These are phyloP conservation scores for Gonapodya sp. DNA, from an alignment of 192 early-diverging fungal genomes.

Conservation along the genomic window DNA sequence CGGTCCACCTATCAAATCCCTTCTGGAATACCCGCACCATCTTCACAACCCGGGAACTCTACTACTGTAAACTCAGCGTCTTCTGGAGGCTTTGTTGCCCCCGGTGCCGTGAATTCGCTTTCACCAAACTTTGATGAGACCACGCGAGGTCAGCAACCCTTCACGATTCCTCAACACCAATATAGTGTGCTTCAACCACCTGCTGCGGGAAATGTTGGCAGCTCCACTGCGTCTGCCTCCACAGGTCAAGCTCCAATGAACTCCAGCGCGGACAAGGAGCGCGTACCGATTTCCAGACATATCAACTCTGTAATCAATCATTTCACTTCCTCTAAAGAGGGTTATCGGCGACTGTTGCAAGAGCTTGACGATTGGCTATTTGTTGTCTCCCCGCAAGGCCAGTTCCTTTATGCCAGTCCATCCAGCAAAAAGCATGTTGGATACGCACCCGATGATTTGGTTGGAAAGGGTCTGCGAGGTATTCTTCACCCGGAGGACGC, in stretches of 20 bases:
- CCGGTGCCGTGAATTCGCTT: background rate
- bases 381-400: constrained; percentile 21
- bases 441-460: constrained; percentile 19
- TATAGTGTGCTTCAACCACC: background rate
- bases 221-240: background rate
- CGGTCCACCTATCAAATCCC: background rate
- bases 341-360: constrained; percentile 22
- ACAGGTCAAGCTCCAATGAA: background rate
- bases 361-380: constrained; percentile 32
- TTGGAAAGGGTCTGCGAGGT: constrained; percentile 15
- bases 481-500: constrained; percentile 23
- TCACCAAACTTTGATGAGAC: background rate
- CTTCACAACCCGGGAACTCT: background rate
- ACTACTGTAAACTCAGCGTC: background rate
- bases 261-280: background rate
- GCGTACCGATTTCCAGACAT: constrained; percentile 23
- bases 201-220: background rate
- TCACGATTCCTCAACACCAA: background rate
- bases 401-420: constrained; percentile 20
- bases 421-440: constrained; percentile 20
- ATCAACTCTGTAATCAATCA: constrained; percentile 33
- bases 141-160: background rate
- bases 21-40: background rate
- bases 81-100: background rate
- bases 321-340: constrained; percentile 25